Percentiles rank a stretch among this genome's conserved stretches.
Evolutionary conservation across 2,329 filamentous ascomycete species (phyloP).

Genomic region (Penicillium sp.): DNA sequence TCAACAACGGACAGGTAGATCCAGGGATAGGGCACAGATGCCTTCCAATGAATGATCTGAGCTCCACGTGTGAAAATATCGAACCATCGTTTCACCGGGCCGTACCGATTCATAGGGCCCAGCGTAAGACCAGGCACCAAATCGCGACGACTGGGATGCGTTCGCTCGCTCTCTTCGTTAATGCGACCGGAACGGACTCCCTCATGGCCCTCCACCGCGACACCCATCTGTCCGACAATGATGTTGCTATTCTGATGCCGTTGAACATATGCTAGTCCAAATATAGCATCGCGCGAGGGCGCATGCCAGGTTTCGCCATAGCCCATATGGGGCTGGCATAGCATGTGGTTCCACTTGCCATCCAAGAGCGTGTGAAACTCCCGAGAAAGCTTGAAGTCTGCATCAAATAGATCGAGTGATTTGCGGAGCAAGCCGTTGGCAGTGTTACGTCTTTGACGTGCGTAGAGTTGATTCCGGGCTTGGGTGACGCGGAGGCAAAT

Average conservation of each 20-base stretch:
- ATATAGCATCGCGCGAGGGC: constrained; percentile 50
- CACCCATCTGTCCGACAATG: constrained; percentile 19
- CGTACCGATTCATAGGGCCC: constrained; percentile 61
- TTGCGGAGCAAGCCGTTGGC: constrained; percentile 58
- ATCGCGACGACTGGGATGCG: constrained; percentile 16
- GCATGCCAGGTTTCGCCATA: constrained; percentile 65
- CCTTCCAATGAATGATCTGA: constrained; percentile 42
- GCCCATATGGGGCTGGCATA: constrained; percentile 58
- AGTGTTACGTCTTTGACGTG: constrained; percentile 58
- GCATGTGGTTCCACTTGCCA: constrained; percentile 66
- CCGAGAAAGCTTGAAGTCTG: constrained; percentile 58
- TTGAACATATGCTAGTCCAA: constrained; percentile 18
- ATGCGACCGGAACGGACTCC: constrained; percentile 16
- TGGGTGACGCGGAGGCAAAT: constrained; percentile 56
- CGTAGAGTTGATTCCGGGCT: constrained; percentile 58
- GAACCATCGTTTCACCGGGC: constrained; percentile 59
- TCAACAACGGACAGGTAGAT: constrained; percentile 11
- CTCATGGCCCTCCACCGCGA: constrained; percentile 18
- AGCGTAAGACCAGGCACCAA: constrained; percentile 47
- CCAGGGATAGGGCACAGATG: constrained; percentile 54
- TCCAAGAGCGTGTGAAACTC: constrained; percentile 60
- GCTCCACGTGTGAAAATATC: constrained; percentile 65
- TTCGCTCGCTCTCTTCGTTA: constrained; percentile 19
- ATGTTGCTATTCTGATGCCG: constrained; percentile 16
- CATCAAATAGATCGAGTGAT: constrained; percentile 57